phyloP scores from a whole-genome alignment of 306 rosid species.

The Rubus parviflorus region DNA sequence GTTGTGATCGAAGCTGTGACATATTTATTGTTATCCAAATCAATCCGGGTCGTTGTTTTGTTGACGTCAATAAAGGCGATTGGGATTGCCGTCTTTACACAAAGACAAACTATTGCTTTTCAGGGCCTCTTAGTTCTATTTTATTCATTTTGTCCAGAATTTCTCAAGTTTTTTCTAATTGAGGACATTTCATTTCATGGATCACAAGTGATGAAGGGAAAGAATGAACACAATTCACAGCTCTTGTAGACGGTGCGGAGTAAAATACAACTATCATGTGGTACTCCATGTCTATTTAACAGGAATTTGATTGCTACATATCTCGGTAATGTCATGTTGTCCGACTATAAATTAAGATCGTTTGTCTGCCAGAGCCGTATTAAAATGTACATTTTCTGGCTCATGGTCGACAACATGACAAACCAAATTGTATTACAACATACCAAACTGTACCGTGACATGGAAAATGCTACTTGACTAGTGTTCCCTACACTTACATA shows the following conservation, averaged over 20 bases:
- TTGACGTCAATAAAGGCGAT: no score
- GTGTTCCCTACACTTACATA: neutral
- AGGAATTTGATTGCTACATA: neutral
- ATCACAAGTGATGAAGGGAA: neutral
- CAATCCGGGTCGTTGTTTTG: neutral
- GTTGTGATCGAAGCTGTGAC: neutral
- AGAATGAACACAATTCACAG: neutral
- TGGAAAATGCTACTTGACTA: constrained; percentile 10
- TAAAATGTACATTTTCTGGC: neutral
- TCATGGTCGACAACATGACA: neutral
- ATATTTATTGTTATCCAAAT: neutral
- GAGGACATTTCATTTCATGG: no score
- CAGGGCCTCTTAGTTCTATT: neutral
- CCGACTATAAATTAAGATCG: neutral
- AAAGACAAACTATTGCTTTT: neutral
- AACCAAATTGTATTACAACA: neutral
- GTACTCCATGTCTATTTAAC: neutral
- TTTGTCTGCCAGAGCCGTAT: neutral
- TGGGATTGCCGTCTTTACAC: neutral
- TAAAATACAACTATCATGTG: neutral
- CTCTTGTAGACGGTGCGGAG: neutral
- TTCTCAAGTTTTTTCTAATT: neutral
- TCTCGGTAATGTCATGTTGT: neutral
- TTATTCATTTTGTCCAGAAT: neutral
- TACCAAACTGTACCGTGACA: neutral